A percentile compares a stretch with the other conserved stretches of the same genome.
Conservation (phyloP, 495 filamentous ascomycete genomes). For the Sabuloglossum arenarium region DNA sequence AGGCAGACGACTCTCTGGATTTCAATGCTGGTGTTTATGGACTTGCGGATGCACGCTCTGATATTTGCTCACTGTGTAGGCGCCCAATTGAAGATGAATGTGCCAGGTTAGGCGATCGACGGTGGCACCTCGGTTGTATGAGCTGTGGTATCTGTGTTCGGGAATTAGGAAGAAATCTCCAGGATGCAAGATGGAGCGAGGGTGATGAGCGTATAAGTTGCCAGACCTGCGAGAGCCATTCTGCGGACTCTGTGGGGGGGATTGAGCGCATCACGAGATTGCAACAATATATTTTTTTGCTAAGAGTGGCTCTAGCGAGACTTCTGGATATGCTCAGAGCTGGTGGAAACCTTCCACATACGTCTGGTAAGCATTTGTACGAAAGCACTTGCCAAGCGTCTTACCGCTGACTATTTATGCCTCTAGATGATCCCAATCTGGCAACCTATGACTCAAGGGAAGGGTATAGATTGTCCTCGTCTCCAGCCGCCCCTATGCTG, state of each 20-base stretch:
- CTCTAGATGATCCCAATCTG: constrained; percentile 49
- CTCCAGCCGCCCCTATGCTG: constrained; percentile 24
- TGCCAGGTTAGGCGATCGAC: constrained; percentile 41
- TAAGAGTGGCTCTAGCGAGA: constrained; percentile 78
- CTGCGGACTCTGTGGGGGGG: constrained; percentile 26
- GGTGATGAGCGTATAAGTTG: constrained; percentile 47
- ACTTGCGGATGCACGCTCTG: constrained; percentile 58
- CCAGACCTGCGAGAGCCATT: constrained; percentile 36
- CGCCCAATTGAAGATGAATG: constrained; percentile 91
- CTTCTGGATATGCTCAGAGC: constrained; percentile 69
- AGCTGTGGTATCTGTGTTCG: constrained; percentile 52
- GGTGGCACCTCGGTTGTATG: constrained; percentile 72
- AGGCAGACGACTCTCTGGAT: constrained; percentile 51
- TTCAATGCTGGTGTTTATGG: constrained; percentile 48
- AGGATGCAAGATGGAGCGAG: constrained; percentile 44
- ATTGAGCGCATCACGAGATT: constrained; percentile 57
- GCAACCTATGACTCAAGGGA: constrained; percentile 46
- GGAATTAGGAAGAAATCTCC: constrained; percentile 41
- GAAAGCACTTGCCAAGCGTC: neutral
- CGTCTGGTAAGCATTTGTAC: constrained; percentile 32
- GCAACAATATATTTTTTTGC: constrained; percentile 81
- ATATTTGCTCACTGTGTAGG: constrained; percentile 61
- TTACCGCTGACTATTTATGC: constrained; percentile 5
- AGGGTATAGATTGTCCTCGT: constrained; percentile 28
- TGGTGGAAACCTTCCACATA: constrained; percentile 56